Evolutionary conservation across 805 yeast species (phyloP).

Genomic region (Cyberlindnera mycetangii): DNA sequence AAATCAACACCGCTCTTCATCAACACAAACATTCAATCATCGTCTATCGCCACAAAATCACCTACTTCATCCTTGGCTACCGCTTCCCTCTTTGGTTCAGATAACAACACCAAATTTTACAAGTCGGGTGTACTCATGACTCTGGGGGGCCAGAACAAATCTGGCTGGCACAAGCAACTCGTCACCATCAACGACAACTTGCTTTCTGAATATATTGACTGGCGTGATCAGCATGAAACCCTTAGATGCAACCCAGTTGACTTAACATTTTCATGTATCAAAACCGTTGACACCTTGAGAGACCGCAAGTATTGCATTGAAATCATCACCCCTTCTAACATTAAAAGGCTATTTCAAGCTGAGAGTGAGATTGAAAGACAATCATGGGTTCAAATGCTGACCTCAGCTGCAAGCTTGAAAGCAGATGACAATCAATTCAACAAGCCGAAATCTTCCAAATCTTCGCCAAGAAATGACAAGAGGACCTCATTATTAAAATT

Average conservation of each 20-base stretch:
- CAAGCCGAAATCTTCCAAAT: not conserved
- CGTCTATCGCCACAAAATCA: not conserved
- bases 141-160: constrained; percentile 17
- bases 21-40: not conserved
- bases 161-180: constrained; percentile 87
- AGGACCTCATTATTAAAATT: not conserved
- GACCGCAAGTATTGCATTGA: constrained; percentile 59
- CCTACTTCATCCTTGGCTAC: not conserved
- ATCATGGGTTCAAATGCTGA: constrained; percentile 65
- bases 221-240: constrained; percentile 59
- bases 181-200: constrained; percentile 69
- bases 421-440: constrained; percentile 13
- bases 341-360: constrained; percentile 72
- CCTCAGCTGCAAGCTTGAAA: constrained; percentile 45
- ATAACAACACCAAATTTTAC: not conserved
- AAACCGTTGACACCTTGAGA: constrained; percentile 31
- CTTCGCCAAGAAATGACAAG: not conserved
- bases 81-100: not conserved
- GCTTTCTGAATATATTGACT: constrained; percentile 69
- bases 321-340: constrained; percentile 64
- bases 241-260: constrained; percentile 67
- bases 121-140: constrained; percentile 14
- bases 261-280: constrained; percentile 63
- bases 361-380: constrained; percentile 62
- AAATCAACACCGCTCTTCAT: constrained; percentile 4